phyloP scores from a whole-genome alignment of 2,329 filamentous ascomycete genomes.

The Exophiala aquamarina region DNA sequence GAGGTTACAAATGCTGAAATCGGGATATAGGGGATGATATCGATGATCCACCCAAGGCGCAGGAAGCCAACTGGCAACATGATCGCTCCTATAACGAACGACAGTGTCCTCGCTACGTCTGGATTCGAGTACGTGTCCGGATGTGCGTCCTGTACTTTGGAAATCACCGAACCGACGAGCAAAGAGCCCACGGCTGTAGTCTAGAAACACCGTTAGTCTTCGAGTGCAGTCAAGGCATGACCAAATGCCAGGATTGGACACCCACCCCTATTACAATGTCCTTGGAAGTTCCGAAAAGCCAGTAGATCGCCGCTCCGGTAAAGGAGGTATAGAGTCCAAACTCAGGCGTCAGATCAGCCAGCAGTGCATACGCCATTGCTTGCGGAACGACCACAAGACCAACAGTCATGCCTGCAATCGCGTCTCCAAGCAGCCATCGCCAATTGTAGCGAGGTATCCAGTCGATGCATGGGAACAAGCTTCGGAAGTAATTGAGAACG shows the following conservation, averaged over 20 bases:
- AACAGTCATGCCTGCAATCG: slow-evolving; percentile 61
- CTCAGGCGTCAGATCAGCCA: slow-evolving; percentile 73
- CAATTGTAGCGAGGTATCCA: slow-evolving; percentile 55
- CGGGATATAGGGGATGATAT: slow-evolving; percentile 84
- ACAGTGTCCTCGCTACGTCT: slow-evolving; percentile 73
- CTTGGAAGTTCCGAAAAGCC: slow-evolving; percentile 96
- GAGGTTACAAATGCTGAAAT: slow-evolving; percentile 96
- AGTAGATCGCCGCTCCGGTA: slow-evolving; percentile 89
- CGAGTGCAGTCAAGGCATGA: neutral
- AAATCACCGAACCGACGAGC: slow-evolving; percentile 77
- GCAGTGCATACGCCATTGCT: slow-evolving; percentile 86
- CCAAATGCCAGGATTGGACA: neutral
- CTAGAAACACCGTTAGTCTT: slow-evolving; percentile 11
- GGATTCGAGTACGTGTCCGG: slow-evolving; percentile 56
- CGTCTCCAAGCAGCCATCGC: slow-evolving; percentile 49
- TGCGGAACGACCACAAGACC: slow-evolving; percentile 85
- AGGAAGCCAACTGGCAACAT: slow-evolving; percentile 75
- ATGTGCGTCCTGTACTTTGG: slow-evolving; percentile 56
- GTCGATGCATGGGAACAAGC: slow-evolving; percentile 49
- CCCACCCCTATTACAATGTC: slow-evolving; percentile 86
- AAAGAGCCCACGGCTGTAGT: slow-evolving; percentile 91
- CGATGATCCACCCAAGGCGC: slow-evolving; percentile 83
- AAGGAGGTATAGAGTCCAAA: slow-evolving; percentile 93
- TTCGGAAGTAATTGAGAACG: slow-evolving; percentile 20
- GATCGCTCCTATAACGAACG: slow-evolving; percentile 73